Evolutionary conservation across 1,284 basidiomycete genomes (phyloP).

Genomic region (Melampsora americana): DNA sequence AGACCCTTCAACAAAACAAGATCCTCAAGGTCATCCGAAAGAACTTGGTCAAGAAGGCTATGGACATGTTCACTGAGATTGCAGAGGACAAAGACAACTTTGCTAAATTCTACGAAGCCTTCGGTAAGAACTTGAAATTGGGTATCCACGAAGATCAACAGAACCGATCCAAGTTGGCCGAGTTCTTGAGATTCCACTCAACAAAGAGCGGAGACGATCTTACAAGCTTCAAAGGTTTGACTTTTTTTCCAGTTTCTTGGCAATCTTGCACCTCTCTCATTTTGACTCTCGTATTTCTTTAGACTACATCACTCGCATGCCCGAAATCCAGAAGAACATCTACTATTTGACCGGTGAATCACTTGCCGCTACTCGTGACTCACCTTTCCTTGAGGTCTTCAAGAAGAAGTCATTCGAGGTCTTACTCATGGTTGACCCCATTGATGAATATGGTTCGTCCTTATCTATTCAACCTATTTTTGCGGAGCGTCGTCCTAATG

Average conservation of each 20-base stretch:
- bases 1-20: slow-evolving; percentile 99
- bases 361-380: slow-evolving; percentile 82
- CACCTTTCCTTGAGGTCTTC: slow-evolving; percentile 97
- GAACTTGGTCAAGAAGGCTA: slow-evolving; percentile 88
- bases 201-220: slow-evolving; percentile 91
- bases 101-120: slow-evolving; percentile 86
- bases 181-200: slow-evolving; percentile 98
- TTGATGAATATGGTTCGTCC: slow-evolving; percentile 63
- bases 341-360: slow-evolving; percentile 96
- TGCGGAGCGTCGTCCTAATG: neutral
- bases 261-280: neutral
- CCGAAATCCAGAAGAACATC: slow-evolving; percentile 97
- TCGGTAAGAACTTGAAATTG: slow-evolving; percentile 91
- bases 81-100: slow-evolving; percentile 99
- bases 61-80: slow-evolving; percentile 93
- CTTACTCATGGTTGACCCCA: slow-evolving; percentile 94
- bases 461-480: neutral
- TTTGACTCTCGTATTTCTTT: slow-evolving; percentile 15
- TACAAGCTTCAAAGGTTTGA: slow-evolving; percentile 84
- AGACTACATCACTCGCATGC: slow-evolving; percentile 99
- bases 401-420: slow-evolving; percentile 99
- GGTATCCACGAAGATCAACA: slow-evolving; percentile 99
- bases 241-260: slow-evolving; percentile 30
- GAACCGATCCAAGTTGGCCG: slow-evolving; percentile 98
- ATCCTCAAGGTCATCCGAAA: slow-evolving; percentile 96